Conservation (phyloP, 139 green algal species). For the Mesotaenium endlicherianum region DNA sequence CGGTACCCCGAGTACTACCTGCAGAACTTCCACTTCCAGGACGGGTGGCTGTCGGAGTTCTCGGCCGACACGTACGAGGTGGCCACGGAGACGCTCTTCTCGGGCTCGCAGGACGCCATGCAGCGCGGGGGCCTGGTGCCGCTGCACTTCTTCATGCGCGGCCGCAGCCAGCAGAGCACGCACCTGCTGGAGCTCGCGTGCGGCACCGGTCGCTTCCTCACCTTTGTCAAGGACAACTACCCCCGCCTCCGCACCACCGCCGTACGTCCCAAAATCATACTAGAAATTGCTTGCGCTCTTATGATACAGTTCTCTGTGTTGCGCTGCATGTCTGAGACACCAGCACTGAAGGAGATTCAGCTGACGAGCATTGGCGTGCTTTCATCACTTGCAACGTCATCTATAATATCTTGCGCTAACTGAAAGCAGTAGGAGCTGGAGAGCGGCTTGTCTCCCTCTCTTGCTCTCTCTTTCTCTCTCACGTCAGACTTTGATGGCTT, state of each 20-base stretch:
- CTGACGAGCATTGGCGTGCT: no score
- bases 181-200: constrained; percentile 76
- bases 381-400: no score
- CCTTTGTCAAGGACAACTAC: constrained; percentile 81
- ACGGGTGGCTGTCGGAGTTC: constrained; percentile 77
- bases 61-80: constrained; percentile 77
- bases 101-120: constrained; percentile 79
- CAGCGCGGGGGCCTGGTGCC: constrained; percentile 67
- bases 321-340: no score
- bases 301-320: no score
- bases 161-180: constrained; percentile 24
- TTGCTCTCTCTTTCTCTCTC: no score
- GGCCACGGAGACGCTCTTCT: constrained; percentile 81
- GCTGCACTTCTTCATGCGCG: constrained; percentile 56
- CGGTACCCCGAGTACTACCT: constrained; percentile 82
- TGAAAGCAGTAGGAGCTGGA: no score
- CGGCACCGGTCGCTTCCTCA: constrained; percentile 83
- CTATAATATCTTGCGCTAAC: no score
- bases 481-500: no score
- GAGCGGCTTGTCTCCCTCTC: background rate
- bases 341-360: no score
- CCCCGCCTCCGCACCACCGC: no score
- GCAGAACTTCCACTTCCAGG: constrained; percentile 83
- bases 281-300: no score
- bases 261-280: no score